These are phyloP conservation scores for Apiospora phragmitis DNA, from an alignment of 2,329 filamentous ascomycete species.

Conservation along the genomic window DNA sequence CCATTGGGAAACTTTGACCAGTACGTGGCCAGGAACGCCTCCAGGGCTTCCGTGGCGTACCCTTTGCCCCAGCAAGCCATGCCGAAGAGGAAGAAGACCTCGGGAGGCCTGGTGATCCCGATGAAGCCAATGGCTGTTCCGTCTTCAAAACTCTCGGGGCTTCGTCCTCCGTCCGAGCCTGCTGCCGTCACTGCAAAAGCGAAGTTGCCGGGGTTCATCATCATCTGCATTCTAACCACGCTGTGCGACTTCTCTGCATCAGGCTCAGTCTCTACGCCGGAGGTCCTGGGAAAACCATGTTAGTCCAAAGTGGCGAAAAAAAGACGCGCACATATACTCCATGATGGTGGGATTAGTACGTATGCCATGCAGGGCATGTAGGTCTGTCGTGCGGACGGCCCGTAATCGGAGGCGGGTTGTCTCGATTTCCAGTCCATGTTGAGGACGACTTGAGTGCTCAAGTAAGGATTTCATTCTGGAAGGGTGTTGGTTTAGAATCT, in stretches of 20 bases:
- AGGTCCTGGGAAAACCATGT: not conserved
- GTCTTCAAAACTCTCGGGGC: not conserved
- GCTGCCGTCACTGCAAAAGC: not conserved
- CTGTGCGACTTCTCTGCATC: not conserved
- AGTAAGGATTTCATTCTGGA: not conserved
- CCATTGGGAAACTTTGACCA: not conserved
- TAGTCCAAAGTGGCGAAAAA: not conserved
- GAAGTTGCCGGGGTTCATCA: not conserved
- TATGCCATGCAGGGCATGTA: slow-evolving; percentile 35
- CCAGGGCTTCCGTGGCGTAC: slow-evolving; percentile 8
- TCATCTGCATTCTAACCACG: not conserved
- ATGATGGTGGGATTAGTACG: not conserved
- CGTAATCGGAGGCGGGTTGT: slow-evolving; percentile 28
- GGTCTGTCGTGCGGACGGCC: slow-evolving; percentile 37
- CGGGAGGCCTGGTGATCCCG: not conserved
- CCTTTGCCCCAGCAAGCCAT: not conserved
- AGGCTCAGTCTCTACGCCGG: not conserved
- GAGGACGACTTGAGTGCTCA: not conserved
- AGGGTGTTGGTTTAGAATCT: not conserved
- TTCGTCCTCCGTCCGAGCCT: not conserved
- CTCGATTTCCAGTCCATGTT: not conserved
- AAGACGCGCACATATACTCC: not conserved
- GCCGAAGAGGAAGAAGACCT: not conserved
- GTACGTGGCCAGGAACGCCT: not conserved
- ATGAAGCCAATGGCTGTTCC: not conserved